Evolutionary conservation across 495 filamentous ascomycete genomes (phyloP), one percentile per base, ranked within the genome.

Genomic region (Evernia prunastri): DNA sequence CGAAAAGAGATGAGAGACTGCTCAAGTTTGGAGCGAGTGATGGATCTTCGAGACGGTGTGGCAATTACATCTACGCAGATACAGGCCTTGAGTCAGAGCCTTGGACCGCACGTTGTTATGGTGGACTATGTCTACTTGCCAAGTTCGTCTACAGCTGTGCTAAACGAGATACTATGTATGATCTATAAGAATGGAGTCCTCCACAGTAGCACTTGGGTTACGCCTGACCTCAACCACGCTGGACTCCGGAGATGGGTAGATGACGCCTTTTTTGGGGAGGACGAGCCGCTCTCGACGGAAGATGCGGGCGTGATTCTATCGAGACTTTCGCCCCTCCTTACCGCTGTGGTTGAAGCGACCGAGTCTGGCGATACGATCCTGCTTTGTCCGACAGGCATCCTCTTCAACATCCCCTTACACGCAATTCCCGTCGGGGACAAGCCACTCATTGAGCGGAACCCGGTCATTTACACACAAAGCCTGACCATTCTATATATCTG

Each of bases 391-490:
- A 60, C 58, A 33, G 23, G 58, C 23, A 37, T 40, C 31, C 37
- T 60, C 17, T 60, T 42, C 37, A 39, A 33, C 20, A 60, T 60
- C 37, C 58, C 58, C 13, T 33, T 60, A 11, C 58, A 60, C 40
- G 58, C 37, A 23, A 42, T 60, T 12, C 33, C 33, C n/a, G 25
- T 60, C 15, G 58, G 23, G 10, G 39, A 33, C 10, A 37, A 39
- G 37, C 36, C 58, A 4, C 23, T 60, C 11, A 60, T 60, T 37
- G 40, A 60, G 40, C 58, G 58, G n/a, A 60, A 60, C 35, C 35
- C 58, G 27, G 58, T 60, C 8, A 37, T 60, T 12, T 60, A 60
- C 43, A 60, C 37, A n/a, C 58, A 60, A 49, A 60, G 58, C 58
- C 11, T 60, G 9, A 13, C 58, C 23, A 39, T 60, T 23, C 40